phyloP scores from a whole-genome alignment of 495 filamentous ascomycete species.

The Aspergillus sclerotioniger region DNA sequence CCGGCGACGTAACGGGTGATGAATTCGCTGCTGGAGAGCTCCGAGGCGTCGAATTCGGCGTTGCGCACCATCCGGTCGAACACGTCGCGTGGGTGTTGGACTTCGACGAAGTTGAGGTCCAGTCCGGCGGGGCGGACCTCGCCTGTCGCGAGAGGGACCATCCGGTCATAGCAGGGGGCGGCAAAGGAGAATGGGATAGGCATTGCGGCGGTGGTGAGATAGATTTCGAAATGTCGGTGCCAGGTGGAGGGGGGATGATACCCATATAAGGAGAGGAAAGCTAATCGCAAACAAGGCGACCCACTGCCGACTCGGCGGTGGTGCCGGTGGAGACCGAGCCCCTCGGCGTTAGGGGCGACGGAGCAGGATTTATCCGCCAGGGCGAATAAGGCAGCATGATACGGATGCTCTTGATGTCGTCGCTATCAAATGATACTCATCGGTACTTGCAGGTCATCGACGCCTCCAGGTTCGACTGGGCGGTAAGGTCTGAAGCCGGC shows the following conservation, averaged over 20 bases:
- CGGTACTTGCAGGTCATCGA: no score
- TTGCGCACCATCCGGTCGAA: neutral
- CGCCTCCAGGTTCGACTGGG: no score
- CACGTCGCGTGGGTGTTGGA: neutral
- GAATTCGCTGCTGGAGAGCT: neutral
- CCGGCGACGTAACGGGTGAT: neutral
- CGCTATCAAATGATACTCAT: no score
- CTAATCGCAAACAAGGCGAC: no score
- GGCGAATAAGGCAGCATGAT: no score
- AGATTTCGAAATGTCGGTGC: neutral
- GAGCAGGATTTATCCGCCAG: no score
- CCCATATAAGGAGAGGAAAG: no score
- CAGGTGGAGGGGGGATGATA: neutral
- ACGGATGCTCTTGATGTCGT: no score
- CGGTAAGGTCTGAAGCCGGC: no score
- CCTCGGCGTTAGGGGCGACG: no score
- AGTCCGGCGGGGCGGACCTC: neutral
- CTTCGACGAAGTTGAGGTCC: neutral
- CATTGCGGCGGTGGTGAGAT: neutral
- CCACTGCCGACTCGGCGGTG: no score
- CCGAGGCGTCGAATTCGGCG: neutral
- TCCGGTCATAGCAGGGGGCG: neutral
- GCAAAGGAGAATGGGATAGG: neutral
- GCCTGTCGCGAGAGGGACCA: neutral
- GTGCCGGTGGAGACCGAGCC: no score